phyloP scores from a whole-genome alignment of 495 filamentous ascomycete genomes.

The Bathelium albidoporum region DNA sequence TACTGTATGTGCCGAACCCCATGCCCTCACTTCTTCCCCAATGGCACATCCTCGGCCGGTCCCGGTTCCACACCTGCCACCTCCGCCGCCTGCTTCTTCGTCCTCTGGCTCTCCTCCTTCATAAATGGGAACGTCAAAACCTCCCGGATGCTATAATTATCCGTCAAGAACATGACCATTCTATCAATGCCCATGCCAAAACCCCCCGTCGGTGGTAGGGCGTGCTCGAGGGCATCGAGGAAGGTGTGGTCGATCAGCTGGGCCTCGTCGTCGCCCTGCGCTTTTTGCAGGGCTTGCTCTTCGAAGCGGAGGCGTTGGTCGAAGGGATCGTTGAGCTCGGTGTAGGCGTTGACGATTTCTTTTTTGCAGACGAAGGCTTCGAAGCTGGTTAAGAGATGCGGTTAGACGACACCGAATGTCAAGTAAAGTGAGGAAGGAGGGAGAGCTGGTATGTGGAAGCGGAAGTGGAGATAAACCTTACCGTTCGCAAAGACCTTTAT shows the following conservation, averaged over 20 bases:
- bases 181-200: slow-evolving; percentile 98
- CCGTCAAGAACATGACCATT: slow-evolving; percentile 92
- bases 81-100: slow-evolving; percentile 52
- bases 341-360: slow-evolving; percentile 94
- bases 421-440: background rate
- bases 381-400: slow-evolving; percentile 36
- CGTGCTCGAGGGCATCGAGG: slow-evolving; percentile 73
- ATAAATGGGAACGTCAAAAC: slow-evolving; percentile 87
- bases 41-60: slow-evolving; percentile 44
- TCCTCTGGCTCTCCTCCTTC: slow-evolving; percentile 52
- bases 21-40: background rate
- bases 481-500: slow-evolving; percentile 81
- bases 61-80: slow-evolving; percentile 51
- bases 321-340: slow-evolving; percentile 95
- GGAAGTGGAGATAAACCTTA: background rate
- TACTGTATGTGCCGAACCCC: background rate
- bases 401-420: background rate
- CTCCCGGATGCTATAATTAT: slow-evolving; percentile 93
- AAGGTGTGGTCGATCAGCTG: slow-evolving; percentile 94
- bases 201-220: slow-evolving; percentile 86
- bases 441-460: background rate
- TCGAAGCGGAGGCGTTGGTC: slow-evolving; percentile 91
- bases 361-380: slow-evolving; percentile 97
- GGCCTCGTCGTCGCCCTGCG: slow-evolving; percentile 91
- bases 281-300: slow-evolving; percentile 93